phyloP scores from a whole-genome alignment of 2,329 filamentous ascomycete species.

The Alternaria novae-zelandiae region DNA sequence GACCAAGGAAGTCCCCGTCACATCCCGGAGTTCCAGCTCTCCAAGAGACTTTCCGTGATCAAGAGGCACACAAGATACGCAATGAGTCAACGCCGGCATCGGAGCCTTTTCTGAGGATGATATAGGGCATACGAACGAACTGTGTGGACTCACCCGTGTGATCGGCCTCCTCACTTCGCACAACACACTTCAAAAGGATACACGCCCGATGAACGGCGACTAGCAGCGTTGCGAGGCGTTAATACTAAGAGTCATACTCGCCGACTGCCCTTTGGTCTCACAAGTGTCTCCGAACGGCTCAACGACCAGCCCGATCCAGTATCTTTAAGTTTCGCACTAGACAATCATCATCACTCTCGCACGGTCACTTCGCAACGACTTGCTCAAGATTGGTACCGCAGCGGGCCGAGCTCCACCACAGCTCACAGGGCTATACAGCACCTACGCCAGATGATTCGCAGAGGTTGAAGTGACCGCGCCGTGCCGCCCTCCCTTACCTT shows the following conservation, averaged over 20 bases:
- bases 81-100: background rate
- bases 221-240: conserved; percentile 2
- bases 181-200: conserved; percentile 17
- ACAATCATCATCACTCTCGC: conserved; percentile 11
- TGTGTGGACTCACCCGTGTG: background rate
- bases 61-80: background rate
- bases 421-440: conserved; percentile 14
- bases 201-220: conserved; percentile 10
- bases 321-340: conserved; percentile 4
- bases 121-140: background rate
- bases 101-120: background rate
- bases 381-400: conserved; percentile 14
- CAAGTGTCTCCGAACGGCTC: conserved; percentile 9
- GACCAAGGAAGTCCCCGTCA: background rate
- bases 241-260: background rate
- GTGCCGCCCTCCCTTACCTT: conserved; percentile 36
- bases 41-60: background rate
- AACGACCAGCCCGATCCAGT: background rate
- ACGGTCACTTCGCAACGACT: conserved; percentile 14
- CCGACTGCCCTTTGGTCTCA: background rate
- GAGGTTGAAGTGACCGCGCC: conserved; percentile 29
- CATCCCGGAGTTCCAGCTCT: background rate
- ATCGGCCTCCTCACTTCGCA: conserved; percentile 14
- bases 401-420: conserved; percentile 35
- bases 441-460: conserved; percentile 34